These are phyloP conservation scores for Globisporangium nodosum DNA, from an alignment of 352 stramenopile species.

Conservation along the genomic window DNA sequence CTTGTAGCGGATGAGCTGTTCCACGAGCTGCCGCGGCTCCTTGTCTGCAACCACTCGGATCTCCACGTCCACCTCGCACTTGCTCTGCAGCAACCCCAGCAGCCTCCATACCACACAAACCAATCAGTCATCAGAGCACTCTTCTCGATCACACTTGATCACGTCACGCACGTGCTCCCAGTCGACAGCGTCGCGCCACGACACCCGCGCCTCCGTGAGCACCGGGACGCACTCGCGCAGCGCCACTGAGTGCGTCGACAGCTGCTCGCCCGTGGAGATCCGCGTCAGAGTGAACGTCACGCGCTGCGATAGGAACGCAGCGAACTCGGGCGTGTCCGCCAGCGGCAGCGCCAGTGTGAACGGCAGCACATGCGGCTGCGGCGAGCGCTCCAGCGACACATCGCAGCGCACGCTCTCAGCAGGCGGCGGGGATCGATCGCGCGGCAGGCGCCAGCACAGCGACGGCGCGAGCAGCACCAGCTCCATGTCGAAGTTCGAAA, in stretches of 20 bases:
- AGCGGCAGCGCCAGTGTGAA: conserved; percentile 26
- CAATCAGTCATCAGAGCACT: too few relatives aligned
- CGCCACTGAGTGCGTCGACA: conserved; percentile 24
- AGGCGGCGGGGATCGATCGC: not conserved
- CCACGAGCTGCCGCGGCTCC: conserved; percentile 36
- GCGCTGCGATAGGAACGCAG: conserved; percentile 26
- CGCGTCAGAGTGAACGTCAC: conserved; percentile 33
- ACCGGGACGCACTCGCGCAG: conserved; percentile 48
- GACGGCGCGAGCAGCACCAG: conserved; percentile 21
- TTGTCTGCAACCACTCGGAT: conserved; percentile 37
- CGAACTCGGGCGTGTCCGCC: conserved; percentile 19
- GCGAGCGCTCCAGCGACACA: conserved; percentile 15
- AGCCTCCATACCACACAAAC: not conserved
- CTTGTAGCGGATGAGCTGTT: conserved; percentile 32
- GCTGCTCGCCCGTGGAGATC: conserved; percentile 5
- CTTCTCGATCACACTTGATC: too few relatives aligned
- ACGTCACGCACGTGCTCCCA: conserved; percentile 23
- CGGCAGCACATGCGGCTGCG: conserved; percentile 24
- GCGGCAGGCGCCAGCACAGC: conserved; percentile 21
- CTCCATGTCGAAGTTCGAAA: conserved; percentile 20
- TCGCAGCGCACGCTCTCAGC: conserved; percentile 4
- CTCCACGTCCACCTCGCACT: conserved; percentile 25
- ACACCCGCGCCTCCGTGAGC: conserved; percentile 31
- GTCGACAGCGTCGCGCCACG: conserved; percentile 30
- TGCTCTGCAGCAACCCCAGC: conserved; percentile 13